These are phyloP conservation scores for Tephrocybe sp. DNA, from an alignment of 768 basidiomycete species.

Conservation along the genomic window DNA sequence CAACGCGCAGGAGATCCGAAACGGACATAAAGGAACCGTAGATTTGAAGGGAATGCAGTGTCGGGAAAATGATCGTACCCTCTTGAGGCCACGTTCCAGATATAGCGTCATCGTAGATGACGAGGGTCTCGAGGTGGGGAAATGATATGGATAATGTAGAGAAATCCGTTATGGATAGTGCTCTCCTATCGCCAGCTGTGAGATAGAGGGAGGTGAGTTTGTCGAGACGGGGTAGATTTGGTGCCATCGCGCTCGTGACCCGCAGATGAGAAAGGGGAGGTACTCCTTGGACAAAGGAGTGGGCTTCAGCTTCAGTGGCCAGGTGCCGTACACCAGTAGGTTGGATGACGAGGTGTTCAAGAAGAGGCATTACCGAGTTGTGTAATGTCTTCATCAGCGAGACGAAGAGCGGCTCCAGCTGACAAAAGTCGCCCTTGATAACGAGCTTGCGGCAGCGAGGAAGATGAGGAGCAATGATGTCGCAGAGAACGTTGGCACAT, in stretches of 20 bases:
- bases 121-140: slow-evolving; percentile 10
- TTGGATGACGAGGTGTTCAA: slow-evolving; percentile 13
- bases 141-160: slow-evolving; percentile 10
- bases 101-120: slow-evolving; percentile 17
- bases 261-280: slow-evolving; percentile 13
- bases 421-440: slow-evolving; percentile 18
- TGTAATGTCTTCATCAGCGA: slow-evolving; percentile 9
- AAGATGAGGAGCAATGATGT: slow-evolving; percentile 9
- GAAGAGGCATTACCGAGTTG: slow-evolving; percentile 6
- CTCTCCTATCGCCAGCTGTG: slow-evolving; percentile 9
- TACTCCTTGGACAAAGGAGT: slow-evolving; percentile 4
- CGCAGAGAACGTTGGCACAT: slow-evolving; percentile 10
- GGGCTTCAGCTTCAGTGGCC: not conserved
- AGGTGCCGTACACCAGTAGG: slow-evolving; percentile 3
- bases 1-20: slow-evolving; percentile 17
- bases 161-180: slow-evolving; percentile 8
- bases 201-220: slow-evolving; percentile 15
- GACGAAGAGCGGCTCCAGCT: slow-evolving; percentile 13
- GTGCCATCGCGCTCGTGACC: slow-evolving; percentile 13
- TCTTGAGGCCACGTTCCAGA: slow-evolving; percentile 16
- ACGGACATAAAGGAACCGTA: slow-evolving; percentile 18
- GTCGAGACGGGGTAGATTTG: slow-evolving; percentile 8
- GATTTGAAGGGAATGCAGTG: slow-evolving; percentile 14
- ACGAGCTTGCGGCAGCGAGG: slow-evolving; percentile 15
- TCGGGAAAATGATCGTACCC: slow-evolving; percentile 12